These are phyloP conservation scores for Corymbia calophylla DNA, from an alignment of 441 rosid genomes.

Conservation along the genomic window DNA sequence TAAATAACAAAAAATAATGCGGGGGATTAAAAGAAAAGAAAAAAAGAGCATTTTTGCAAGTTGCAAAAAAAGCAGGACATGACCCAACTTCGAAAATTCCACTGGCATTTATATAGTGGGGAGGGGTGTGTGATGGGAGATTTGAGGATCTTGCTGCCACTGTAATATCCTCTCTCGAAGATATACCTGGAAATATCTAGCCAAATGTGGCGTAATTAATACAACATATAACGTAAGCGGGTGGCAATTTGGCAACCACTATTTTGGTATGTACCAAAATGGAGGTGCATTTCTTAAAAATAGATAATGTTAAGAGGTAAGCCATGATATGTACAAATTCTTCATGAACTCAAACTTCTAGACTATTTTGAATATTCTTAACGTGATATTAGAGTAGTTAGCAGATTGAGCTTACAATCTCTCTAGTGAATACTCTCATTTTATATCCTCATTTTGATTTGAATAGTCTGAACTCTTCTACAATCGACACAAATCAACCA, in stretches of 20 bases:
- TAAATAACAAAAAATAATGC: background rate
- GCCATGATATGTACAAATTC: background rate
- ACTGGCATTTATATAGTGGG: background rate
- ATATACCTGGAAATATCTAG: background rate
- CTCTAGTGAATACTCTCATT: rapidly evolving
- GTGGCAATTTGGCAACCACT: background rate
- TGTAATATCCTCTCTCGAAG: background rate
- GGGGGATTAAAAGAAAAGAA: background rate
- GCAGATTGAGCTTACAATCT: background rate
- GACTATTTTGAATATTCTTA: background rate
- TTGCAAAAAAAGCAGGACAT: background rate
- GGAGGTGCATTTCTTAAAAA: background rate
- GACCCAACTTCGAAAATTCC: background rate
- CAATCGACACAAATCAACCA: background rate
- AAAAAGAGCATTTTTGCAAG: background rate
- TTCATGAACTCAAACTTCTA: background rate
- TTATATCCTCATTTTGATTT: background rate
- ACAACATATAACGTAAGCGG: background rate
- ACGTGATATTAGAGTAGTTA: rapidly evolving
- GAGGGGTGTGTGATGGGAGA: background rate
- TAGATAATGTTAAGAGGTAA: background rate
- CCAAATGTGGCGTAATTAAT: background rate
- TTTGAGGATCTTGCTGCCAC: background rate
- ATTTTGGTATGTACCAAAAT: background rate
- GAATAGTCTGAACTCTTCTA: background rate